Evolutionary conservation across 2,329 filamentous ascomycete genomes (phyloP).

Genomic region (Paraphoma chrysanthemicola): DNA sequence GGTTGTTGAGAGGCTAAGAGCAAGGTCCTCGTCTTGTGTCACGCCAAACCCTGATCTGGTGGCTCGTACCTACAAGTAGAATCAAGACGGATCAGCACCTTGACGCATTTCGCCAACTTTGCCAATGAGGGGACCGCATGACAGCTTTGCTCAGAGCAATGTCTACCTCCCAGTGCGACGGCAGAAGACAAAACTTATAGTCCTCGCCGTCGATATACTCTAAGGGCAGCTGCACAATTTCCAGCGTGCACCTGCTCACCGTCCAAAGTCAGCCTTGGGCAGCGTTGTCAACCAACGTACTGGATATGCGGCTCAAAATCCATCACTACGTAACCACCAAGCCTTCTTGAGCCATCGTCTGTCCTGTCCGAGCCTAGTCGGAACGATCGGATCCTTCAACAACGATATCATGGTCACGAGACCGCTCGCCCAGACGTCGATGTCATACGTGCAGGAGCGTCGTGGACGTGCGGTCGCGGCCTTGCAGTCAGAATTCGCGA

Average conservation of each 20-base stretch:
- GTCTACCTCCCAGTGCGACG: too few relatives aligned
- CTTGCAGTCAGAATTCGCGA: slow-evolving; percentile 8
- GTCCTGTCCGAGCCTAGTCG: slow-evolving; percentile 12
- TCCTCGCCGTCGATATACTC: too few relatives aligned
- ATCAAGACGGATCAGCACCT: too few relatives aligned
- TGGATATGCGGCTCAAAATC: slow-evolving; percentile 8
- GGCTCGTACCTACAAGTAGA: too few relatives aligned
- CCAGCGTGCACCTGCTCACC: background rate
- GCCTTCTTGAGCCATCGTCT: slow-evolving; percentile 4
- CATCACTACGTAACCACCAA: slow-evolving; percentile 15
- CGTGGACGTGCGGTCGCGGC: slow-evolving; percentile 14
- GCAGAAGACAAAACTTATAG: too few relatives aligned
- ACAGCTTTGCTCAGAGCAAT: too few relatives aligned
- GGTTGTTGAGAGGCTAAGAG: too few relatives aligned
- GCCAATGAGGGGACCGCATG: too few relatives aligned
- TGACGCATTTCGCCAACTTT: too few relatives aligned
- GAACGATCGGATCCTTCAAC: slow-evolving; percentile 13
- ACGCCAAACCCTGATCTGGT: too few relatives aligned
- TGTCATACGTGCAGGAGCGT: slow-evolving; percentile 27
- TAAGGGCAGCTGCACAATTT: too few relatives aligned
- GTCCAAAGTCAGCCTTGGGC: background rate
- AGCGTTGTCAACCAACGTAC: background rate
- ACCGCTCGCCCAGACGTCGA: slow-evolving; percentile 16
- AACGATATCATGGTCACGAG: slow-evolving; percentile 16
- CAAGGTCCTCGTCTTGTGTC: too few relatives aligned